phyloP scores from a whole-genome alignment of 495 filamentous ascomycete genomes.

The Neurospora sp. region DNA sequence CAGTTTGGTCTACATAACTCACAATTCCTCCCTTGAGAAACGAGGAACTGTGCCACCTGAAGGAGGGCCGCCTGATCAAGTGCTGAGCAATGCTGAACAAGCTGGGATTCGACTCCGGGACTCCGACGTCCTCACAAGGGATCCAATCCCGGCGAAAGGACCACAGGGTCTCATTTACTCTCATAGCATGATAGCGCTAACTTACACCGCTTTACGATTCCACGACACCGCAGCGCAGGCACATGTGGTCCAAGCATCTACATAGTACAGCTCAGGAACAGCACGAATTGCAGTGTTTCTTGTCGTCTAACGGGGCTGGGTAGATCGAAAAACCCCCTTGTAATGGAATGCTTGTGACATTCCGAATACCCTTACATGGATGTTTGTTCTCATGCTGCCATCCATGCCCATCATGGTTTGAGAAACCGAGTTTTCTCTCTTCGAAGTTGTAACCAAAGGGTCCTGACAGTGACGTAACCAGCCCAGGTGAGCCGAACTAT shows the following conservation, averaged over 20 bases:
- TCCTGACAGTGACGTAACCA: not conserved
- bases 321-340: not conserved
- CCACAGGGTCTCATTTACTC: not conserved
- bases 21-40: not conserved
- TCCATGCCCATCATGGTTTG: not conserved
- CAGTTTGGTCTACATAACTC: not conserved
- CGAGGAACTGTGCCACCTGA: not conserved
- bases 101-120: not conserved
- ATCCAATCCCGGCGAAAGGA: not conserved
- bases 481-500: not conserved
- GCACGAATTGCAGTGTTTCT: not conserved
- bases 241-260: not conserved
- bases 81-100: not conserved
- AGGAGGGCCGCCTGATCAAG: not conserved
- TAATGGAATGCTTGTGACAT: not conserved
- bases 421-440: not conserved
- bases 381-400: not conserved
- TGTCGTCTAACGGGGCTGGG: not conserved
- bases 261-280: not conserved
- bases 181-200: not conserved
- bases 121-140: not conserved
- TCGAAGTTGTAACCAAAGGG: not conserved
- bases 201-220: not conserved
- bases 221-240: not conserved
- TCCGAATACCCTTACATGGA: not conserved